These are phyloP conservation scores for Alternaria brassicicola DNA, from an alignment of 2,329 filamentous ascomycete species.

Conservation along the genomic window DNA sequence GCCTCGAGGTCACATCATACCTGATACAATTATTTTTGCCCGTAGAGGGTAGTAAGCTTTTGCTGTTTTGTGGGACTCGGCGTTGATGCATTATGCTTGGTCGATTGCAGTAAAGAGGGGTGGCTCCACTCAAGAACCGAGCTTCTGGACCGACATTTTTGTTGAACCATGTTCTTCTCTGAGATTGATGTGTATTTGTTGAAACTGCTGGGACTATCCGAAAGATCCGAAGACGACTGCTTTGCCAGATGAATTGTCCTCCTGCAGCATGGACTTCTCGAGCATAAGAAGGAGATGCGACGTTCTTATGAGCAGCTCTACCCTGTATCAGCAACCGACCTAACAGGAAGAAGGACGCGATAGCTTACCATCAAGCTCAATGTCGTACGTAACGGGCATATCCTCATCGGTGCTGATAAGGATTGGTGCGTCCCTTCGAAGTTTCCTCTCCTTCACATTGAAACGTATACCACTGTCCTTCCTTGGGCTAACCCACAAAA, in stretches of 20 bases:
- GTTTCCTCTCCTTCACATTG: constrained; percentile 62
- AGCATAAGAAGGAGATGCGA: constrained; percentile 54
- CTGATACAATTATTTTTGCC: constrained; percentile 13
- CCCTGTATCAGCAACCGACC: neutral
- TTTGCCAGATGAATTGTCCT: constrained; percentile 66
- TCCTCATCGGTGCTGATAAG: constrained; percentile 67
- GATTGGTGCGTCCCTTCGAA: constrained; percentile 57
- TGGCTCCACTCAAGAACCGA: constrained; percentile 3
- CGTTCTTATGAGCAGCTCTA: constrained; percentile 43
- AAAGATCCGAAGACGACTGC: constrained; percentile 68
- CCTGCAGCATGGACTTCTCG: constrained; percentile 68
- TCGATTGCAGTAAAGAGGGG: constrained; percentile 6
- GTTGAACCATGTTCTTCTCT: neutral
- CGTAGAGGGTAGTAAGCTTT: neutral
- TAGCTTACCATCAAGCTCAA: constrained; percentile 71
- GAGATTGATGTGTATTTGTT: neutral
- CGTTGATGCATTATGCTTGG: constrained; percentile 2
- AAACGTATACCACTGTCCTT: constrained; percentile 73
- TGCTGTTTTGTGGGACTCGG: neutral
- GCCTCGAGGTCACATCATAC: constrained; percentile 33
- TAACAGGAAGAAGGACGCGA: constrained; percentile 23
- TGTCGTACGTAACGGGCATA: constrained; percentile 69
- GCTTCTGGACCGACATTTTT: neutral
- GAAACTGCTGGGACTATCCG: constrained; percentile 21
- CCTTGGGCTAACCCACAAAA: constrained; percentile 72